phyloP scores from a whole-genome alignment of 768 basidiomycete species.

The Nidula microcarpa region DNA sequence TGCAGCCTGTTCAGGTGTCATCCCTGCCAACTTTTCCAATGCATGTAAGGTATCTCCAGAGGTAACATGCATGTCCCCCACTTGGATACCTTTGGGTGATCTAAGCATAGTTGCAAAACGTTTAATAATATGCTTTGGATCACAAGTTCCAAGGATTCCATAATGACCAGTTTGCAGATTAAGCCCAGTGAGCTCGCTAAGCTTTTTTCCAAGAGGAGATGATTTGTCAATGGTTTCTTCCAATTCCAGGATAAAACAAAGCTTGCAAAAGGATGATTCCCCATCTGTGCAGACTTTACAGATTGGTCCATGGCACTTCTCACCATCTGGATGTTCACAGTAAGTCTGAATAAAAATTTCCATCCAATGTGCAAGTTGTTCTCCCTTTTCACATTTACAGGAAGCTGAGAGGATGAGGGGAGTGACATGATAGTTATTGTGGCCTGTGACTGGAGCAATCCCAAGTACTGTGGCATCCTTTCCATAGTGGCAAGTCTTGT shows the following conservation, averaged over 20 bases:
- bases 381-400: conserved; percentile 15
- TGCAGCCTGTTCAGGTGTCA: conserved; percentile 5
- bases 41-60: conserved; percentile 4
- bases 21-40: conserved; percentile 1
- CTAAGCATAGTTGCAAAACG: conserved; percentile 19
- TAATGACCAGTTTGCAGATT: conserved; percentile 13
- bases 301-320: conserved; percentile 16
- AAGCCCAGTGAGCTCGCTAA: conserved; percentile 13
- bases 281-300: conserved; percentile 22
- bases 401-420: conserved; percentile 18
- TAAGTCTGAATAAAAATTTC: conserved; percentile 9
- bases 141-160: conserved; percentile 15
- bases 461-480: conserved; percentile 23
- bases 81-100: conserved; percentile 9
- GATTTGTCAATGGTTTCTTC: conserved; percentile 3
- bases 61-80: conserved; percentile 7
- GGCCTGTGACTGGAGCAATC: conserved; percentile 13
- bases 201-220: conserved; percentile 8
- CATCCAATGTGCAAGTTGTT: conserved; percentile 11
- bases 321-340: conserved; percentile 10
- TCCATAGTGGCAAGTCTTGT: conserved; percentile 11
- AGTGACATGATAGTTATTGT: conserved; percentile 16
- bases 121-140: conserved; percentile 26
- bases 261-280: conserved; percentile 16
- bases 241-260: conserved; percentile 13